Conservation (phyloP, 768 basidiomycete genomes). For the Rhizopogon sp. region DNA sequence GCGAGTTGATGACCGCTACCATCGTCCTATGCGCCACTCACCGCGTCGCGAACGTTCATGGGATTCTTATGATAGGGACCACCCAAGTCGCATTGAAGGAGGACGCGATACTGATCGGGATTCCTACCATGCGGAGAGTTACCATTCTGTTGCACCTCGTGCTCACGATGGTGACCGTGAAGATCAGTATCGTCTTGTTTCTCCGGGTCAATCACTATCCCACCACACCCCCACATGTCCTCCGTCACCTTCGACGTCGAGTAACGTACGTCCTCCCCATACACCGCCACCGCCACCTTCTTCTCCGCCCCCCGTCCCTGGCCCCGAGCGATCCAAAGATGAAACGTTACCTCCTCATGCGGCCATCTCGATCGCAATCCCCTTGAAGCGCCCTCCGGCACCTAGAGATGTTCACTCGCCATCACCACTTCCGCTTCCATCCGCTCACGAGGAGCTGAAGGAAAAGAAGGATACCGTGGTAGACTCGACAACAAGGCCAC, state of each 20-base stretch:
- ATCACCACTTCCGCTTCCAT: conserved; percentile 28
- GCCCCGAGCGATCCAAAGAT: conserved; percentile 27
- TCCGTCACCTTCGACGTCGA: conserved; percentile 5
- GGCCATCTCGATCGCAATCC: conserved; percentile 35
- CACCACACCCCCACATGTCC: conserved; percentile 16
- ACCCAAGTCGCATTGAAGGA: conserved; percentile 5
- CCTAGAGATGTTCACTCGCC: conserved; percentile 45
- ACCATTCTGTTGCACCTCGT: conserved; percentile 7
- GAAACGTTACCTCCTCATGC: conserved; percentile 33
- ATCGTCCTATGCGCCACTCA: conserved; percentile 7
- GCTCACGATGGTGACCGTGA: conserved; percentile 5
- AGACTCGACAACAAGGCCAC: conserved; percentile 1
- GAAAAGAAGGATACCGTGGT: conserved; percentile 17
- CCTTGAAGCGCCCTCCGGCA: conserved; percentile 41
- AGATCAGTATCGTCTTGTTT: conserved; percentile 15
- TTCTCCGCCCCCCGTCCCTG: conserved; percentile 33
- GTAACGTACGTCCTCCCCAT: not conserved
- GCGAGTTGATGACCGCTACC: conserved; percentile 7
- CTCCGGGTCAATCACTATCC: conserved; percentile 16
- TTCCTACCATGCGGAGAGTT: not conserved
- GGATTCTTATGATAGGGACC: conserved; percentile 8
- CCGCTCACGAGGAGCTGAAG: conserved; percentile 24
- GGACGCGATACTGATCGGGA: conserved; percentile 6
- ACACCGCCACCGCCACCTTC: conserved; percentile 20
- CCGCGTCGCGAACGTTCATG: conserved; percentile 11